Evolutionary conservation across 2,329 filamentous ascomycete genomes (phyloP).

Genomic region (Tolypocladium amazonense): DNA sequence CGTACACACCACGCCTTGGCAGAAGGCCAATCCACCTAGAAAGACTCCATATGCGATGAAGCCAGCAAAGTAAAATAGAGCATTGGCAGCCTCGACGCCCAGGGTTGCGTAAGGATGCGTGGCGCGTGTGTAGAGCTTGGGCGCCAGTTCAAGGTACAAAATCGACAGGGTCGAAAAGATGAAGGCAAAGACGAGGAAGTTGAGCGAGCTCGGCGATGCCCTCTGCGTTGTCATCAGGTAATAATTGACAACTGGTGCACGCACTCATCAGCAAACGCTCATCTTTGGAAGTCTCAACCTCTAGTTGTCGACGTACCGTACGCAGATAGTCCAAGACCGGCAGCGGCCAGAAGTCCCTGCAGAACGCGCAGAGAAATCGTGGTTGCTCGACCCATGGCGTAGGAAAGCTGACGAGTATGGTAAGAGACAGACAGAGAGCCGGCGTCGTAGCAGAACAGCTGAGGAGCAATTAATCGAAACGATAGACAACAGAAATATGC

Average conservation of each 20-base stretch:
- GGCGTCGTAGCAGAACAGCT: neutral
- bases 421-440: neutral
- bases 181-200: slow-evolving; percentile 46
- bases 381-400: slow-evolving; percentile 7
- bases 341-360: slow-evolving; percentile 8
- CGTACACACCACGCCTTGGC: slow-evolving; percentile 44
- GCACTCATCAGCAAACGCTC: neutral
- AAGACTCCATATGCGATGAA: slow-evolving; percentile 49
- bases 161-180: slow-evolving; percentile 45
- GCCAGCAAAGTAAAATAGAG: slow-evolving; percentile 47
- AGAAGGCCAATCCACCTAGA: slow-evolving; percentile 44
- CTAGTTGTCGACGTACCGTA: slow-evolving; percentile 5
- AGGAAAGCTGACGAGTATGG: neutral
- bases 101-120: slow-evolving; percentile 39
- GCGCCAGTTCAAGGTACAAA: slow-evolving; percentile 39
- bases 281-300: neutral
- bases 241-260: slow-evolving; percentile 45
- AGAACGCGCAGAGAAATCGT: slow-evolving; percentile 7
- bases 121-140: slow-evolving; percentile 32
- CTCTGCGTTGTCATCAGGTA: slow-evolving; percentile 45
- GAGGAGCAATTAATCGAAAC: neutral
- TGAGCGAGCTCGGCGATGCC: slow-evolving; percentile 43
- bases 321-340: slow-evolving; percentile 8
- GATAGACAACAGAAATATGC: neutral
- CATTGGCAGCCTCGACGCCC: slow-evolving; percentile 38